phyloP scores from a whole-genome alignment of 2,329 filamentous ascomycete species.

The Hypoxylon sp. region DNA sequence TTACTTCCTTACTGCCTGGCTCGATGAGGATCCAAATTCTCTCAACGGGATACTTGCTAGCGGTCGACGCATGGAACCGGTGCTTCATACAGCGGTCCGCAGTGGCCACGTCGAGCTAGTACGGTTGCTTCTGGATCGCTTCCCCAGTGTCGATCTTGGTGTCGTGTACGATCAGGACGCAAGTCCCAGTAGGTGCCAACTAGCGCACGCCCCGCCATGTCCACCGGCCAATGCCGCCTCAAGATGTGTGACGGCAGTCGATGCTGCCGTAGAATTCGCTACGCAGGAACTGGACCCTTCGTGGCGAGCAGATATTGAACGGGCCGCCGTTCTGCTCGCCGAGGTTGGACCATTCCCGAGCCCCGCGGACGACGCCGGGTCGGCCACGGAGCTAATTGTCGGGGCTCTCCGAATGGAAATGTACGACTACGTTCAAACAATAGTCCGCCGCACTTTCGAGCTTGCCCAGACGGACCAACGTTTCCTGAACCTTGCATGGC shows the following conservation, averaged over 20 bases:
- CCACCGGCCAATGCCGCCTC: background rate
- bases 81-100: constrained; percentile 2
- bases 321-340: background rate
- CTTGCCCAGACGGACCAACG: background rate
- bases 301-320: background rate
- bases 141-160: background rate
- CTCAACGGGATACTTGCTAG: background rate
- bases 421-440: background rate
- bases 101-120: background rate
- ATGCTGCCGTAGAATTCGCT: background rate
- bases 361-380: too few species aligned
- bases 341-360: background rate
- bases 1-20: background rate
- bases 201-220: background rate
- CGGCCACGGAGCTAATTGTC: too few species aligned
- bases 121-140: background rate
- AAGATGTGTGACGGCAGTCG: background rate
- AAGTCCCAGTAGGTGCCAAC: background rate
- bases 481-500: background rate
- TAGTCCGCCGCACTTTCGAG: background rate
- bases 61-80: background rate
- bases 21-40: background rate
- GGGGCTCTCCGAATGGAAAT: background rate
- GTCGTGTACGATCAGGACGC: background rate
- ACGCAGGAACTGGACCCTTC: background rate